Evolutionary conservation across 2,329 filamentous ascomycete species (phyloP).

Genomic region (Pestalotiopsis sp.): DNA sequence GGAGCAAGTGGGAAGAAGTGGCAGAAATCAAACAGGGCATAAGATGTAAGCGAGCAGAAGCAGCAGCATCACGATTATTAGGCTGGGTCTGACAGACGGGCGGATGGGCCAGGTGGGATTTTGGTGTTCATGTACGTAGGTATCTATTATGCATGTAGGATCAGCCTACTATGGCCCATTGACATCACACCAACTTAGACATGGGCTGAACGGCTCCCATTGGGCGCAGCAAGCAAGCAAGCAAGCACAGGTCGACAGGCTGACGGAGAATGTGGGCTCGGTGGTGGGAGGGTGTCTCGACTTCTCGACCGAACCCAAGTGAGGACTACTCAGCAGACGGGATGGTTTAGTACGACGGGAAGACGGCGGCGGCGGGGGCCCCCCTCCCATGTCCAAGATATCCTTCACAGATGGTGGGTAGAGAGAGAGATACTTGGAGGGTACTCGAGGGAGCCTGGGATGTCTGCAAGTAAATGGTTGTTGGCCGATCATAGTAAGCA

Average conservation of each 20-base stretch:
- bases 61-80: slow-evolving; percentile 3
- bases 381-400: background rate
- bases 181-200: slow-evolving; percentile 10
- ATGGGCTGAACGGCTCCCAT: background rate
- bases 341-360: slow-evolving; percentile 9
- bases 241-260: slow-evolving; percentile 1
- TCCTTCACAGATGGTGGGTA: background rate
- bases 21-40: background rate
- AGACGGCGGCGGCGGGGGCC: background rate
- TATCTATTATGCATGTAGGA: background rate
- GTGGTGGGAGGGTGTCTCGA: background rate
- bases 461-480: slow-evolving; percentile 1
- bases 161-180: slow-evolving; percentile 6
- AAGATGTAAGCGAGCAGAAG: background rate
- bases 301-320: background rate
- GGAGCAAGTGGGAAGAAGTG: background rate
- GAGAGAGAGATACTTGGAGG: background rate
- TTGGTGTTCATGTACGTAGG: slow-evolving; percentile 5
- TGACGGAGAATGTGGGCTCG: slow-evolving; percentile 6
- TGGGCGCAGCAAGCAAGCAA: background rate
- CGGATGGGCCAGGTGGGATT: background rate
- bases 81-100: background rate
- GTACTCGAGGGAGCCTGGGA: background rate
- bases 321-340: slow-evolving; percentile 7
- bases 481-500: slow-evolving; percentile 6